These are phyloP conservation scores for Trichosphaerium sp. DNA, from an alignment of 78 protist genomes.

Conservation along the genomic window DNA sequence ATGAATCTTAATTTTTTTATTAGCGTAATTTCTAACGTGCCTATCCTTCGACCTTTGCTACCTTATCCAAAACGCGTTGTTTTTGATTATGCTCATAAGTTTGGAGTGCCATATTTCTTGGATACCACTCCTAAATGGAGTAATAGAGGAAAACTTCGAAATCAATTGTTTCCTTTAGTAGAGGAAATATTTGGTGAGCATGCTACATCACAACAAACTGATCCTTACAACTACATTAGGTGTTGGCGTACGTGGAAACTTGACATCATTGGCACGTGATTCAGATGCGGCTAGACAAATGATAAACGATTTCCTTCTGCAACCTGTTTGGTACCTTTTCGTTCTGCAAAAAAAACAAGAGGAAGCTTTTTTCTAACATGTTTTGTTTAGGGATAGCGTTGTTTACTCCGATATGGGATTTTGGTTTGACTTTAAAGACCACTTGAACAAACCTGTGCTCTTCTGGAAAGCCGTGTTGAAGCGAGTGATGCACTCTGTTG, in stretches of 20 bases:
- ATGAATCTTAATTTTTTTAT: neutral
- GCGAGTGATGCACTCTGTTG: slow-evolving; percentile 14
- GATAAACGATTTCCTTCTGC: neutral
- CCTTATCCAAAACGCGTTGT: slow-evolving; percentile 7
- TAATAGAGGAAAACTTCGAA: slow-evolving; percentile 32
- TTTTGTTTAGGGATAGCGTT: slow-evolving; percentile 2
- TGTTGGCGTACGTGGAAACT: neutral
- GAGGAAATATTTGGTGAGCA: neutral
- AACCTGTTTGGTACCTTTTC: too few relatives aligned
- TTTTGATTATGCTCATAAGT: slow-evolving; percentile 28
- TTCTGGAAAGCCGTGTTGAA: slow-evolving; percentile 4
- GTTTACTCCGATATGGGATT: neutral
- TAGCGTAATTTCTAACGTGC: slow-evolving; percentile 7
- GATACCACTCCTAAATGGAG: slow-evolving; percentile 48
- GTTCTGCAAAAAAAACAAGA: too few relatives aligned
- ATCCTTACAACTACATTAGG: neutral
- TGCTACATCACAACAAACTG: neutral
- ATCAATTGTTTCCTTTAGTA: slow-evolving; percentile 11
- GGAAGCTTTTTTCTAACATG: too few relatives aligned
- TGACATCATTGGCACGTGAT: neutral
- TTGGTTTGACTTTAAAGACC: neutral
- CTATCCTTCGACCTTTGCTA: slow-evolving; percentile 22
- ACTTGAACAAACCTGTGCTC: neutral
- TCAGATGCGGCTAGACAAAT: neutral
- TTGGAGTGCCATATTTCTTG: slow-evolving; percentile 47